Percentiles rank a stretch among this genome's conserved stretches.
Conservation (phyloP, 106 monocot species). For the Phalaenopsis aphrodite region DNA sequence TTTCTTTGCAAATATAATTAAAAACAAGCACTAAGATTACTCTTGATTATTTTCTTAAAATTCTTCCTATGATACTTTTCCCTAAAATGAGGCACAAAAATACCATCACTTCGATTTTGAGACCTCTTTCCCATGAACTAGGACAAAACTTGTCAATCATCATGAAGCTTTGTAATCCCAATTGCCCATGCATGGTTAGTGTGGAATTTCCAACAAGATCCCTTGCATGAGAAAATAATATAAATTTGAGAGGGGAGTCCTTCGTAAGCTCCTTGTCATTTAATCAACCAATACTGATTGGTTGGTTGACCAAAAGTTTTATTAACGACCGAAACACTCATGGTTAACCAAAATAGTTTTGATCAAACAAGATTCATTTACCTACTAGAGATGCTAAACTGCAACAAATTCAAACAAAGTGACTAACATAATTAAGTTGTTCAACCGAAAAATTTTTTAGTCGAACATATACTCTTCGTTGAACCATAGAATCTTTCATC, state of each 20-base stretch:
- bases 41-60: no score
- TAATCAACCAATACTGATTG: neutral
- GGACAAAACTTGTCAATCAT: neutral
- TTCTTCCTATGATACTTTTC: neutral
- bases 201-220: neutral
- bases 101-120: neutral
- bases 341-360: neutral
- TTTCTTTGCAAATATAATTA: neutral
- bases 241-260: neutral
- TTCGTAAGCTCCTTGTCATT: neutral
- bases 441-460: neutral
- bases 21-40: neutral
- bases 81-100: neutral
- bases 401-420: neutral
- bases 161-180: no score
- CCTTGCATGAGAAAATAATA: neutral
- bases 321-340: neutral
- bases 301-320: neutral
- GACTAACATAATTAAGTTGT: neutral
- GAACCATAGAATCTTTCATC: neutral
- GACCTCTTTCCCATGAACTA: neutral
- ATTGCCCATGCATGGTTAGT: neutral
- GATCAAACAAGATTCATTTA: neutral
- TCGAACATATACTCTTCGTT: neutral
- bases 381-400: neutral